Conservation (phyloP, 2,329 filamentous ascomycete genomes). For the Acrodontium crateriforme region DNA sequence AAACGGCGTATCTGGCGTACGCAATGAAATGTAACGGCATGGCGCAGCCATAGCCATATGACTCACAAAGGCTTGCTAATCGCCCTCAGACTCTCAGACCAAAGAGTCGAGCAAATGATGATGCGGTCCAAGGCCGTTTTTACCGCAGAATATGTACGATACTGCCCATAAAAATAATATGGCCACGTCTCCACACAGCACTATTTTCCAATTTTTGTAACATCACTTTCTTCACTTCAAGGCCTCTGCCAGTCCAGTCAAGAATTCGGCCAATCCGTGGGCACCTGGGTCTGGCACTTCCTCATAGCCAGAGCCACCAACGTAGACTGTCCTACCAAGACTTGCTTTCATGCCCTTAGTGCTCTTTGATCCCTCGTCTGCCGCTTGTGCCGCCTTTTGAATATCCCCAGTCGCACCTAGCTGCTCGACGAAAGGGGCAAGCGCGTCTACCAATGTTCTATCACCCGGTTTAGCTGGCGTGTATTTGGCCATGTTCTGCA, state of each 20-base stretch:
- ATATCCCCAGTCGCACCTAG: constrained; percentile 53
- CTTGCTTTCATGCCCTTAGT: constrained; percentile 90
- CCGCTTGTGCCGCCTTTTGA: constrained; percentile 59
- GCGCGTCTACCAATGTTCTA: constrained; percentile 76
- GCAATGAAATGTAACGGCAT: no score
- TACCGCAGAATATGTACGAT: no score
- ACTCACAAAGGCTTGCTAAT: no score
- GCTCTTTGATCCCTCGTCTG: constrained; percentile 59
- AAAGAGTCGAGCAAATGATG: no score
- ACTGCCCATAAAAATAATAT: no score
- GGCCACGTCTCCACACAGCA: no score
- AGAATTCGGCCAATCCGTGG: constrained; percentile 71
- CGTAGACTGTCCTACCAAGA: constrained; percentile 70
- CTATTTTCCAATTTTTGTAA: no score
- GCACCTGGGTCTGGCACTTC: constrained; percentile 62
- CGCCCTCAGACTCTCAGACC: no score
- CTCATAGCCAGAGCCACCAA: constrained; percentile 61
- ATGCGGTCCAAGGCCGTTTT: no score
- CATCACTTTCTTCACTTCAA: no score
- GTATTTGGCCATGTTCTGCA: constrained; percentile 61
- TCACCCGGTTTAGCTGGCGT: constrained; percentile 84
- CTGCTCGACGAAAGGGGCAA: constrained; percentile 72
- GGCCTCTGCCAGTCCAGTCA: constrained; percentile 57
- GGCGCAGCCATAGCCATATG: no score
- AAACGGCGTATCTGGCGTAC: no score